Conservation (phyloP, 2,329 filamentous ascomycete genomes). For the Neocatenulostroma microsporum region DNA sequence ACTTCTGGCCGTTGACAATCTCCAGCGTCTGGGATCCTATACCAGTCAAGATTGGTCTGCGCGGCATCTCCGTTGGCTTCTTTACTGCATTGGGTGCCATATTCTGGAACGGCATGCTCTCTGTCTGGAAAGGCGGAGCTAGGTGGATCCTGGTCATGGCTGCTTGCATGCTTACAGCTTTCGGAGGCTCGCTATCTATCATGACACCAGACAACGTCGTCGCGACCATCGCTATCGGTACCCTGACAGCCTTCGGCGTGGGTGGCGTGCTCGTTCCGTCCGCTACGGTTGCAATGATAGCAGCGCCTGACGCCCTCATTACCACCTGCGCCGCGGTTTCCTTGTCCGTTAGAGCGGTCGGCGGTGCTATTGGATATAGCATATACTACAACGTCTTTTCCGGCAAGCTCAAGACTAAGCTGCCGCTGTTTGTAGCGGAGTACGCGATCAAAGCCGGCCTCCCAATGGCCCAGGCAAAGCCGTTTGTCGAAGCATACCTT, state of each 20-base stretch:
- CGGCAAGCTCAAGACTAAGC: constrained; percentile 17
- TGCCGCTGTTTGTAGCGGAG: constrained; percentile 15
- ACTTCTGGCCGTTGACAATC: constrained; percentile 56
- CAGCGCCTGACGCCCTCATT: constrained; percentile 25
- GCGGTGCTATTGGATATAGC: constrained; percentile 23
- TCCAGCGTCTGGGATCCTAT: constrained; percentile 58
- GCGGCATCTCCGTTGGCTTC: constrained; percentile 56
- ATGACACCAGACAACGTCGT: constrained; percentile 46
- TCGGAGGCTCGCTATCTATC: constrained; percentile 44
- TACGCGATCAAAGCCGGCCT: constrained; percentile 20
- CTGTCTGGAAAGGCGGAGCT: constrained; percentile 50
- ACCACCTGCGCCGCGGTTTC: constrained; percentile 24
- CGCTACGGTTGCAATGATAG: constrained; percentile 25
- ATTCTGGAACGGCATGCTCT: constrained; percentile 51
- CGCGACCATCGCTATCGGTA: constrained; percentile 16
- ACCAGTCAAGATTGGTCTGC: constrained; percentile 53
- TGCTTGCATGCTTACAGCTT: constrained; percentile 16
- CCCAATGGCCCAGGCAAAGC: constrained; percentile 11
- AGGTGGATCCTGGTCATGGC: constrained; percentile 48
- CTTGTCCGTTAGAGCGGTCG: constrained; percentile 24
- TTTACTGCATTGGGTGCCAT: constrained; percentile 54
- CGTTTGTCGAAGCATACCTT: constrained; percentile 17
- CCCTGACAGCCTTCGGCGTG: constrained; percentile 31
- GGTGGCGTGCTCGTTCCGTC: constrained; percentile 28
- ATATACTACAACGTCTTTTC: constrained; percentile 27